Evolutionary conservation across 1,284 basidiomycete genomes (phyloP).

Genomic region (Ustilago hordei): DNA sequence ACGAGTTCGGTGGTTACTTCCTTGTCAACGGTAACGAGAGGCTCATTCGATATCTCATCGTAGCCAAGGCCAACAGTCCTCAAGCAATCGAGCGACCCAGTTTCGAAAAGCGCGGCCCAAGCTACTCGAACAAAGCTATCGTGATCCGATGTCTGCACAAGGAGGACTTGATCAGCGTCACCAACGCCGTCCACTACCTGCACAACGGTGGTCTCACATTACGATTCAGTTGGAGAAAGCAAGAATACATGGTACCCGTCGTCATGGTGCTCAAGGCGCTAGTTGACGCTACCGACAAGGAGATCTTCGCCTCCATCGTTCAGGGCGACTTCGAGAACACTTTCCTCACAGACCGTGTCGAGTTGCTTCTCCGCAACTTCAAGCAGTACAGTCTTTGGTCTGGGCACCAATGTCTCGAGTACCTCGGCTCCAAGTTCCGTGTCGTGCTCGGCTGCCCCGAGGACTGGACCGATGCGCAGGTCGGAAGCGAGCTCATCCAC

Average conservation of each 20-base stretch:
- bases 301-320: slow-evolving; percentile 96
- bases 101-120: slow-evolving; percentile 90
- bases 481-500: slow-evolving; percentile 86
- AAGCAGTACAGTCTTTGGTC: slow-evolving; percentile 88
- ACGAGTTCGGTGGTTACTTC: slow-evolving; percentile 99
- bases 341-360: slow-evolving; percentile 96
- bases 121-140: slow-evolving; percentile 92
- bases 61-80: slow-evolving; percentile 88
- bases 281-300: slow-evolving; percentile 89
- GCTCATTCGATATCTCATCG: slow-evolving; percentile 95
- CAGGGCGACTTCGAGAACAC: slow-evolving; percentile 98
- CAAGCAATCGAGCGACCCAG: slow-evolving; percentile 86
- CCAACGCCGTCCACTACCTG: slow-evolving; percentile 96
- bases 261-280: slow-evolving; percentile 97
- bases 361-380: slow-evolving; percentile 90
- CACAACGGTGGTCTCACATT: slow-evolving; percentile 95
- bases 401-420: slow-evolving; percentile 92
- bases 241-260: slow-evolving; percentile 98
- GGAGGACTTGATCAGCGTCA: slow-evolving; percentile 71
- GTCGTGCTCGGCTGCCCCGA: slow-evolving; percentile 91
- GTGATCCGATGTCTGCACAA: slow-evolving; percentile 90
- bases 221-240: slow-evolving; percentile 96
- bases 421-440: slow-evolving; percentile 97
- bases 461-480: slow-evolving; percentile 86
- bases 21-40: slow-evolving; percentile 99